Evolutionary conservation across 805 yeast genomes (phyloP), one percentile per base, ranked within the genome.

Genomic region (Yarrowia divulgata): DNA sequence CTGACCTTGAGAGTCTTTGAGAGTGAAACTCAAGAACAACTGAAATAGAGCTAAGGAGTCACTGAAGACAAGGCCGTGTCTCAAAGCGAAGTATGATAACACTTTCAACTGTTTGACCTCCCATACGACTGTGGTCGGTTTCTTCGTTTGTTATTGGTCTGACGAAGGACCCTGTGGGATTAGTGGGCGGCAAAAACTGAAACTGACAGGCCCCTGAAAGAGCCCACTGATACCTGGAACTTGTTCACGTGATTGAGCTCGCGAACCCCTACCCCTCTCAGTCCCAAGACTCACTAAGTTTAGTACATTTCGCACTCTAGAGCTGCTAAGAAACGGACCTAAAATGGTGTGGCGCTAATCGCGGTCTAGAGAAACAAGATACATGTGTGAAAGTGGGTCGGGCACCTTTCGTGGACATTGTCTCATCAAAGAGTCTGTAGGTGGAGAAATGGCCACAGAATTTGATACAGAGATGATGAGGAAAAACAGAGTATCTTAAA

Each of bases 301-400:
- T 54, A 39, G 60, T 54, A 37, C 58, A 37, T 35, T 54, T 54
- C 5, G 60, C 57, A 54, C 60, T 54, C 60, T 54, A 54, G 60
- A 54, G 60, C 60, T 39, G 60, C 60, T 54, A 54, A 54, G 35
- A 39, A 54, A 37, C n/a, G 45, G 16, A 3, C 13, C 60, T 54
- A 54, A 54, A 8, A 13, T 54, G 39, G 60, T 23, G 60, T 54
- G 60, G 60, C 60, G 60, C 60, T 39, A 54, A 34, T 39, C 35
- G 18, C 45, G 45, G 60, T 18, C 60, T 35, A 54, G 45, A 39
- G 43, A 37, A 18, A 52, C 42, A 14, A 19, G 60, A 54, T 54
- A 37, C 60, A 54, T 37, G 60, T 39, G 60, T 39, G 58, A 18
- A 4, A 8, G 42, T 9, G 58, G 29, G 16, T 54, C 32, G 23